Evolutionary conservation across 2,329 filamentous ascomycete species (phyloP).

Genomic region (Periconia digitata): DNA sequence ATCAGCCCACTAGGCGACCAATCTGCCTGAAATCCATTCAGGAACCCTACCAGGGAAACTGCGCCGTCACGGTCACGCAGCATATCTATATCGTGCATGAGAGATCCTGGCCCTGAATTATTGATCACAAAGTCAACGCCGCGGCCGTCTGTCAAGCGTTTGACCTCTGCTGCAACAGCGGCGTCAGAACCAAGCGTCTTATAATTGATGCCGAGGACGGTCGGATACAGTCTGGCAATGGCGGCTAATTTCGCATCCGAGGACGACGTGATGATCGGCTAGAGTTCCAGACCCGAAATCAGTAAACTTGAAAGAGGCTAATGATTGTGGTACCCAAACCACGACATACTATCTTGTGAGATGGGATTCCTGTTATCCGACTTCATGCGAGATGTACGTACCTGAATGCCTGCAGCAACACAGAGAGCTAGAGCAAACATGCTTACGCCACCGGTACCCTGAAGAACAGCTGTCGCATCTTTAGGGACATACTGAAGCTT

Average conservation of each 20-base stretch:
- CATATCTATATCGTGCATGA: conserved; percentile 16
- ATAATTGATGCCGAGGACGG: conserved; percentile 58
- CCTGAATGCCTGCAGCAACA: conserved; percentile 26
- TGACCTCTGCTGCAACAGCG: conserved; percentile 58
- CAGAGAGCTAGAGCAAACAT: conserved; percentile 33
- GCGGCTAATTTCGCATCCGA: conserved; percentile 54
- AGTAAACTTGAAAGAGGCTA: no score
- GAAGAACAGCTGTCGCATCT: conserved; percentile 16
- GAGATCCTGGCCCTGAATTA: conserved; percentile 20
- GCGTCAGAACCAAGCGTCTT: conserved; percentile 42
- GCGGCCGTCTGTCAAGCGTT: conserved; percentile 44
- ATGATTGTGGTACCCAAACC: no score
- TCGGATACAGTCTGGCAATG: conserved; percentile 44
- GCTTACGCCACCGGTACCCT: conserved; percentile 44
- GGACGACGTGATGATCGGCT: conserved; percentile 62
- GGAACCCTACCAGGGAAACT: conserved; percentile 29
- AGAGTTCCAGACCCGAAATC: no score
- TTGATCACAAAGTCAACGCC: conserved; percentile 53
- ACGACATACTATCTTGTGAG: no score
- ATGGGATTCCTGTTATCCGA: no score
- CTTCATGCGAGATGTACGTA: no score
- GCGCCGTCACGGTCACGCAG: conserved; percentile 18
- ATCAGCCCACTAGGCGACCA: conserved; percentile 15
- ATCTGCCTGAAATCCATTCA: conserved; percentile 15
- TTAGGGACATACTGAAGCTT: conserved; percentile 9